phyloP scores from a whole-genome alignment of 768 basidiomycete species.

The Amylocystis lapponica region DNA sequence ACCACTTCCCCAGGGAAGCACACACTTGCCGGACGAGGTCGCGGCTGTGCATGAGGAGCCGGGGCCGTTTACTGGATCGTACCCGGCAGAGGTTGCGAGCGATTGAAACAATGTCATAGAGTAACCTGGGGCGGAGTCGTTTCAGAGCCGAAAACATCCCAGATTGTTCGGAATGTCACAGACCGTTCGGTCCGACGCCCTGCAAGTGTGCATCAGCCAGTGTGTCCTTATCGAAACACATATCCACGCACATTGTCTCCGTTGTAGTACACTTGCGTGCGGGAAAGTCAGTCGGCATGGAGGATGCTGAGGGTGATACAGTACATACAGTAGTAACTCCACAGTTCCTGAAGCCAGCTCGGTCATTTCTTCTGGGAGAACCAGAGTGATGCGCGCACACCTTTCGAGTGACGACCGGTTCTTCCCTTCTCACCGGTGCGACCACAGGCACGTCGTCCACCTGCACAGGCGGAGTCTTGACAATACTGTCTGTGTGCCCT shows the following conservation, averaged over 20 bases:
- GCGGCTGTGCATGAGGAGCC: slow-evolving; percentile 61
- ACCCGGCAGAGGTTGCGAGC: slow-evolving; percentile 66
- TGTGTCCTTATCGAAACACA: background rate
- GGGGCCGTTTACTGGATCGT: slow-evolving; percentile 61
- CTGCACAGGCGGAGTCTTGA: background rate
- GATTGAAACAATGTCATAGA: slow-evolving; percentile 73
- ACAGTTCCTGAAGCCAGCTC: slow-evolving; percentile 44
- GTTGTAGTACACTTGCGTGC: slow-evolving; percentile 64
- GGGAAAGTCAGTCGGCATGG: slow-evolving; percentile 1
- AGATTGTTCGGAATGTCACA: background rate
- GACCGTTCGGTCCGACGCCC: slow-evolving; percentile 61
- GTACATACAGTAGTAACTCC: slow-evolving; percentile 71
- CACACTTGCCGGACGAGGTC: slow-evolving; percentile 64
- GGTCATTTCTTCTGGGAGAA: background rate
- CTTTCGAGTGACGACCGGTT: slow-evolving; percentile 63
- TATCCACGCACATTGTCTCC: slow-evolving; percentile 61
- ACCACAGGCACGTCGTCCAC: background rate
- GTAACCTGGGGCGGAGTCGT: slow-evolving; percentile 32
- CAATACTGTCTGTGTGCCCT: background rate
- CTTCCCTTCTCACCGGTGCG: slow-evolving; percentile 29
- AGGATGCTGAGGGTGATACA: background rate
- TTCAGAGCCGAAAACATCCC: background rate
- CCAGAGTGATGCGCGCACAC: slow-evolving; percentile 5
- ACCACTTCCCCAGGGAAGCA: slow-evolving; percentile 70
- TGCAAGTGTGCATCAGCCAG: slow-evolving; percentile 20